Base-by-base conservation (phyloP, 106 monocot genomes). In the Apostasia ramifera region DNA sequence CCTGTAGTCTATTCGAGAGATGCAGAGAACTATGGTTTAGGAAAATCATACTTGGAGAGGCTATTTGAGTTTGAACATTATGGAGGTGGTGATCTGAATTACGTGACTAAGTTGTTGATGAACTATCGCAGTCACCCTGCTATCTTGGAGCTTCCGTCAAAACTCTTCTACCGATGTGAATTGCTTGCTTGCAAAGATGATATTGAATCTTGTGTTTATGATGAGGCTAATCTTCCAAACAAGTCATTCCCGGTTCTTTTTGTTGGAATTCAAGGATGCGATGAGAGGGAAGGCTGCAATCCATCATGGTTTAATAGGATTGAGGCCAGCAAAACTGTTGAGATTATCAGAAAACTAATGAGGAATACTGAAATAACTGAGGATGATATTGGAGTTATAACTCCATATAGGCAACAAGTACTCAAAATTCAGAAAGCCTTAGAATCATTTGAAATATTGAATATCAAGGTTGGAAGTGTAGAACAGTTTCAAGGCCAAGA, bases 301-400 rank as follows among this genome's bases (percentile, higher is more conserved):
- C 98, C 98, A 55, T 93, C 92, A n/a, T 98, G 98, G 98, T 98
- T 98, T 73, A 98, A 98, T 83, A 81, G 98, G 57, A 85, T 79
- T 48, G 98, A 98, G 72, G 93, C 81, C 8, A 98, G 98, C 75
- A 98, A 98, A 78, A 87, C 89, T 14, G 84, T 98, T 15, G 83
- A 88, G 13, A 79, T 83, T 40, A 84, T 98, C 12, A 74, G 61
- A 59, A 98, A 85, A 47, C 38, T 98, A 55, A 84, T n/a, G 3
- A 71, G 51, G 59, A 78, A 14, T 57, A 68, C 58, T 53, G 83
- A 89, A 55, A 10, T 98, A 44, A 47, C 3, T 57, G 85, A 81
- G 56, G 63, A 47, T 42, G 93, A 98, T 73, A 85, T 98, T 72
- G 98, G 98, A 14, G 72, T 98, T 15, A 98, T 98, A 6, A 93